phyloP scores from a whole-genome alignment of 768 basidiomycete species.

The Leccinum longicurvipes region DNA sequence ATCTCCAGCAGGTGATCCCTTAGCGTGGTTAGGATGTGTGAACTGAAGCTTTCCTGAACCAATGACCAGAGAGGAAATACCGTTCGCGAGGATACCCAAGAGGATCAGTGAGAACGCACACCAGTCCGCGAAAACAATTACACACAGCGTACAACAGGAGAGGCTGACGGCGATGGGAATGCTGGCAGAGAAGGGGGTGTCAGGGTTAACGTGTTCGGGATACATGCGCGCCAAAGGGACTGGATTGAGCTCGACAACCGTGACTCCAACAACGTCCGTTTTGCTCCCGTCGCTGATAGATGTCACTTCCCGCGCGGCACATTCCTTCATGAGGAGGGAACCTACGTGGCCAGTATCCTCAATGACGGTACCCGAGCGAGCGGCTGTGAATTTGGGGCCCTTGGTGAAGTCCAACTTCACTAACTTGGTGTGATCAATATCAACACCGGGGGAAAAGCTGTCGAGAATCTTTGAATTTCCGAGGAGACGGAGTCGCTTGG shows the following conservation, averaged over 20 bases:
- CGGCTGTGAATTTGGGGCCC: too few species aligned
- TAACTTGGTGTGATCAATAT: slow-evolving; percentile 31
- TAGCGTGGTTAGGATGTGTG: slow-evolving; percentile 22
- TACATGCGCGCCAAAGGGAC: slow-evolving; percentile 12
- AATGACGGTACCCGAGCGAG: slow-evolving; percentile 32
- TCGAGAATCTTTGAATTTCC: slow-evolving; percentile 32
- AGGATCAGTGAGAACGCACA: slow-evolving; percentile 33
- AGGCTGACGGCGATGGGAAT: slow-evolving; percentile 30
- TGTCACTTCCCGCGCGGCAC: slow-evolving; percentile 6
- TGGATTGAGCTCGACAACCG: slow-evolving; percentile 25
- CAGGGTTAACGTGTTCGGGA: slow-evolving; percentile 17
- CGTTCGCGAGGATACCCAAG: slow-evolving; percentile 30
- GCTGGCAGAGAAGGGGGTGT: slow-evolving; percentile 24
- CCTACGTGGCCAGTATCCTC: slow-evolving; percentile 31
- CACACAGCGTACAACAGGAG: slow-evolving; percentile 27
- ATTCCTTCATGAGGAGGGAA: slow-evolving; percentile 26
- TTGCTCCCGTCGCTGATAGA: slow-evolving; percentile 18
- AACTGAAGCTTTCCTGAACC: slow-evolving; percentile 31
- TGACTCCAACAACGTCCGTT: slow-evolving; percentile 23
- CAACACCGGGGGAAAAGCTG: slow-evolving; percentile 32
- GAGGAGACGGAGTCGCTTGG: slow-evolving; percentile 32
- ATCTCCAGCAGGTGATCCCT: slow-evolving; percentile 25
- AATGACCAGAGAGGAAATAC: slow-evolving; percentile 31
- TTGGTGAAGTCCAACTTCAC: slow-evolving; percentile 24
- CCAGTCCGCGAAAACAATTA: slow-evolving; percentile 32